Conservation (phyloP, 2,329 filamentous ascomycete genomes). For the Plectosphaerella cucumerina region DNA sequence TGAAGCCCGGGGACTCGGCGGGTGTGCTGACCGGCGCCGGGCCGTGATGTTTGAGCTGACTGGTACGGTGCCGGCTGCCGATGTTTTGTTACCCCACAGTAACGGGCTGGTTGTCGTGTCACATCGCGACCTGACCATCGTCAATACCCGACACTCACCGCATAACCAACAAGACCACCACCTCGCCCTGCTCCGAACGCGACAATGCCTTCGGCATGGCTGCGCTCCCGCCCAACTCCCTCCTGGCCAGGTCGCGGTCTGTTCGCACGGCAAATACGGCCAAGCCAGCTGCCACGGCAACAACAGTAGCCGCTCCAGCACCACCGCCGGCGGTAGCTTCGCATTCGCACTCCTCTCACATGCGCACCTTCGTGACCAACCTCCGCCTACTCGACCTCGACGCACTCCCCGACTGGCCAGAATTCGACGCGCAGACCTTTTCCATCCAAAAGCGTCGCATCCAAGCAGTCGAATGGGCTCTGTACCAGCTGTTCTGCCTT, state of each 20-base stretch:
- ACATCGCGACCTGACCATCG: neutral
- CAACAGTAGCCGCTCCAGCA: neutral
- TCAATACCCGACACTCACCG: neutral
- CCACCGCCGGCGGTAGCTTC: slow-evolving; percentile 28
- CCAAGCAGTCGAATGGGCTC: slow-evolving; percentile 79
- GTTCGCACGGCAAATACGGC: slow-evolving; percentile 13
- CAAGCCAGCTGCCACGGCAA: slow-evolving; percentile 6
- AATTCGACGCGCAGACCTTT: slow-evolving; percentile 67
- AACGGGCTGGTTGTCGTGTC: no score
- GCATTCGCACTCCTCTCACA: slow-evolving; percentile 33
- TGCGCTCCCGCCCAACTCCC: slow-evolving; percentile 21
- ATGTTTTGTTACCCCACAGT: no score
- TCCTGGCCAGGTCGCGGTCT: slow-evolving; percentile 22
- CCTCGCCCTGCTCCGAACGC: neutral
- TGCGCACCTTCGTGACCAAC: slow-evolving; percentile 75
- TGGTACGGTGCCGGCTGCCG: no score
- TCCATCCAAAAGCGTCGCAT: slow-evolving; percentile 79
- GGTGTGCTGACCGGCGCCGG: no score
- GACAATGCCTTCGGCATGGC: slow-evolving; percentile 25
- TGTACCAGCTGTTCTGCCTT: slow-evolving; percentile 81
- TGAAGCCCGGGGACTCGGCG: no score
- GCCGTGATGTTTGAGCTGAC: no score
- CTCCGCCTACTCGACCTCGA: slow-evolving; percentile 80
- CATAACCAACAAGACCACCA: neutral
- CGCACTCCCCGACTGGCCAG: slow-evolving; percentile 72